Conservation (phyloP, 208 protist species). For the Leishmania tarentolae region DNA sequence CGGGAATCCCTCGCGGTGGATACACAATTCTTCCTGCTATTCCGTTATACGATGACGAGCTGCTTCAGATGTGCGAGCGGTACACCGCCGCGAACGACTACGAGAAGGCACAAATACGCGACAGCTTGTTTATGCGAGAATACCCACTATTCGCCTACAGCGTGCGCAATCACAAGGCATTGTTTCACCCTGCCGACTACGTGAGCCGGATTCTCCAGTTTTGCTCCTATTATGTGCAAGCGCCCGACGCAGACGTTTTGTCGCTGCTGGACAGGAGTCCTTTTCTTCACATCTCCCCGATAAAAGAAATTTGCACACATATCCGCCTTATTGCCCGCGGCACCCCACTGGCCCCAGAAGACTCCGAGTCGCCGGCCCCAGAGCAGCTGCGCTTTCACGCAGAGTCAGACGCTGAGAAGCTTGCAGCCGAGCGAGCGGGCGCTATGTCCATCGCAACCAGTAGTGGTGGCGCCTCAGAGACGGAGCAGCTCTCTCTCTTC, state of each 20-base stretch:
- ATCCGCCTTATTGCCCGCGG: conserved; percentile 30
- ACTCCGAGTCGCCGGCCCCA: neutral
- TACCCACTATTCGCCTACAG: conserved; percentile 45
- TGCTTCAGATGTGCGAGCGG: conserved; percentile 50
- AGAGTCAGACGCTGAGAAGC: conserved; percentile 14
- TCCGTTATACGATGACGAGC: conserved; percentile 58
- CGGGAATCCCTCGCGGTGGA: conserved; percentile 61
- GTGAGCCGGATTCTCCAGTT: conserved; percentile 68
- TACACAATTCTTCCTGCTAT: conserved; percentile 75
- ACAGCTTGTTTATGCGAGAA: conserved; percentile 39
- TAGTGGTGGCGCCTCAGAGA: neutral
- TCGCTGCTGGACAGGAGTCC: conserved; percentile 33
- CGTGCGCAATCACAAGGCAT: conserved; percentile 22
- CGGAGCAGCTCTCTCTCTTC: neutral
- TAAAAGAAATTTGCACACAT: conserved; percentile 52
- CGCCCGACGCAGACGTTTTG: conserved; percentile 22
- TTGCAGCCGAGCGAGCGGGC: neutral
- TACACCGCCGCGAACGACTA: conserved; percentile 53
- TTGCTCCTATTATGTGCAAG: conserved; percentile 36
- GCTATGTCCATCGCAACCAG: neutral
- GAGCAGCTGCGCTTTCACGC: conserved; percentile 25
- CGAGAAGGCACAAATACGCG: conserved; percentile 44
- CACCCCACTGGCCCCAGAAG: neutral
- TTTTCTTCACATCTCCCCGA: conserved; percentile 71
- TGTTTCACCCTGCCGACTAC: conserved; percentile 80